Percentiles rank a stretch among this genome's conserved stretches.
These are phyloP conservation scores for Aspergillus fumigatus DNA, from an alignment of 2,329 filamentous ascomycete genomes.

Conservation along the genomic window DNA sequence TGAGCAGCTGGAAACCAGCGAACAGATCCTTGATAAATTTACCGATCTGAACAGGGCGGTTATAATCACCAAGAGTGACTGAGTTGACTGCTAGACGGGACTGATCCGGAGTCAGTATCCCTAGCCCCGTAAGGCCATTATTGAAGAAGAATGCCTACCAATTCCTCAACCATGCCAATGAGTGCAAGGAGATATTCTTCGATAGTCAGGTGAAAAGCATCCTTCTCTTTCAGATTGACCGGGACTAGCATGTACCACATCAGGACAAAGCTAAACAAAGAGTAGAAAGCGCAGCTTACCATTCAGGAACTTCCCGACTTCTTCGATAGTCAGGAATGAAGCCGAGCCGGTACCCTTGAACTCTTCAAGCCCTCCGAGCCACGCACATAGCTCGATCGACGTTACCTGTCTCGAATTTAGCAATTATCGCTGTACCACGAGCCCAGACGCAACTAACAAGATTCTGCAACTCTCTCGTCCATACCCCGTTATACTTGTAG, in stretches of 20 bases:
- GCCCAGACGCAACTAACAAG: conserved; percentile 49
- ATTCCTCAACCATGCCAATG: conserved; percentile 82
- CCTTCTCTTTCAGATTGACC: conserved; percentile 82
- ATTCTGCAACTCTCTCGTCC: conserved; percentile 80
- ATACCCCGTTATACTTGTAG: conserved; percentile 94
- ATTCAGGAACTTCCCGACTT: conserved; percentile 72
- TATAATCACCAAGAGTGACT: conserved; percentile 85
- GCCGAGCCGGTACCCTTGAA: conserved; percentile 51
- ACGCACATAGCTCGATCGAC: conserved; percentile 61
- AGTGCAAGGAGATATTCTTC: conserved; percentile 93
- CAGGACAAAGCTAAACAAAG: not conserved
- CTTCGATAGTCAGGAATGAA: conserved; percentile 79
- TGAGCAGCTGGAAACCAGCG: conserved; percentile 93
- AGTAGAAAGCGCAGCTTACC: conserved; percentile 47
- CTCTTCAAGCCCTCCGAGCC: conserved; percentile 71
- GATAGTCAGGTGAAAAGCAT: conserved; percentile 91
- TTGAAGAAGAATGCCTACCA: conserved; percentile 45
- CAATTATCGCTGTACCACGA: not conserved
- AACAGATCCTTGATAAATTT: conserved; percentile 93
- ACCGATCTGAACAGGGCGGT: conserved; percentile 79
- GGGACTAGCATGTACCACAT: conserved; percentile 56
- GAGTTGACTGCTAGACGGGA: conserved; percentile 88
- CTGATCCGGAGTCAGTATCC: conserved; percentile 28
- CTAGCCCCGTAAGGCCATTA: not conserved
- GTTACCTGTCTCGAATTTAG: conserved; percentile 43